Conservation (phyloP, 805 yeast genomes). For the Geotrichum ghanense region DNA sequence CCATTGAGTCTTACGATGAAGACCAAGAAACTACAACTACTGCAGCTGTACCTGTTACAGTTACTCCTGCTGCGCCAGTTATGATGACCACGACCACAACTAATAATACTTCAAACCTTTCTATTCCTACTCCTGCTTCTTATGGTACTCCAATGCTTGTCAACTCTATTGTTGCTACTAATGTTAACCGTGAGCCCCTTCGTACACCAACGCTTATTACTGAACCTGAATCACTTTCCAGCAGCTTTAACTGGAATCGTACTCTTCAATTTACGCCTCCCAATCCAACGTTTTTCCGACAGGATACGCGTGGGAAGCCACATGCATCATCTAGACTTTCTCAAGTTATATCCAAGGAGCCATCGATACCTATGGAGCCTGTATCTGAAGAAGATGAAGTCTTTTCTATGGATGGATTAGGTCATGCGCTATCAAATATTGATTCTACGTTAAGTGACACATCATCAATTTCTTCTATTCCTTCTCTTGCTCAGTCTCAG, state of each 20-base stretch:
- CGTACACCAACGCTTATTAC: constrained; percentile 21
- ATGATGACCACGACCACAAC: not conserved
- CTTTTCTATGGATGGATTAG: constrained; percentile 15
- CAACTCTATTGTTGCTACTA: constrained; percentile 15
- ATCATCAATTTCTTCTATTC: constrained; percentile 16
- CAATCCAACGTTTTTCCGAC: constrained; percentile 4
- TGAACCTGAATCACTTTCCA: constrained; percentile 4
- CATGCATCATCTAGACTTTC: constrained; percentile 9
- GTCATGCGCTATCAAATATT: not conserved
- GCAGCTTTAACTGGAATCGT: constrained; percentile 15
- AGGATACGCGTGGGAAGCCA: constrained; percentile 3
- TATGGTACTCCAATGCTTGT: not conserved
- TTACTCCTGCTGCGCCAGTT: constrained; percentile 18
- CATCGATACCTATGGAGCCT: constrained; percentile 7
- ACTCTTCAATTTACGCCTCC: constrained; percentile 24
- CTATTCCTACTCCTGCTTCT: not conserved
- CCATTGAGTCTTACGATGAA: constrained; percentile 9
- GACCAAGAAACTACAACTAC: constrained; percentile 4
- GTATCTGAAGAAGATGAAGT: constrained; percentile 10
- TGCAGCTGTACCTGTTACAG: constrained; percentile 9
- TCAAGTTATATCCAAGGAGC: constrained; percentile 2
- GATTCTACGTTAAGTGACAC: constrained; percentile 10
- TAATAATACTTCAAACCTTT: not conserved
- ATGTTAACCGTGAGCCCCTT: constrained; percentile 21
- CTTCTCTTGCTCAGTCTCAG: constrained; percentile 15